These are phyloP conservation scores for Malbranchea cinnamomea DNA, from an alignment of 2,329 filamentous ascomycete genomes.

Conservation along the genomic window DNA sequence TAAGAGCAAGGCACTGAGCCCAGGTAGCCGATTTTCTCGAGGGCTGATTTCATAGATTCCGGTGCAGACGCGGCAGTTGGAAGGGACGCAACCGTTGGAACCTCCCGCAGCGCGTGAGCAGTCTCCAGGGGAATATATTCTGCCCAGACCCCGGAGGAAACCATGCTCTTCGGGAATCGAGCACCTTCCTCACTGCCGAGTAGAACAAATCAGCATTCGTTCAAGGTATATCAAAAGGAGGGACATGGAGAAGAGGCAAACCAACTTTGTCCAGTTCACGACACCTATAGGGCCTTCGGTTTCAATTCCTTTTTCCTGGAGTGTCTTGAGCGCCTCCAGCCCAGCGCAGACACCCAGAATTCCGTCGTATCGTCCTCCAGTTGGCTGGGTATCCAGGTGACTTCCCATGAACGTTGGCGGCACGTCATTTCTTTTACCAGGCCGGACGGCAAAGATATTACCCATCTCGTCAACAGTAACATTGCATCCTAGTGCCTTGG, in stretches of 20 bases:
- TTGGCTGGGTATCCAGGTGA: slow-evolving; percentile 37
- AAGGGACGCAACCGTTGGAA: slow-evolving; percentile 33
- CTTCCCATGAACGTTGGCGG: slow-evolving; percentile 37
- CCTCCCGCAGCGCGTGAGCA: slow-evolving; percentile 48
- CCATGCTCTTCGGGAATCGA: slow-evolving; percentile 61
- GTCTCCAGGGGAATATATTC: slow-evolving; percentile 47
- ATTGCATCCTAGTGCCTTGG: slow-evolving; percentile 48
- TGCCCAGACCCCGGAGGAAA: slow-evolving; percentile 63
- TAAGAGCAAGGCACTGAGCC: slow-evolving; percentile 43
- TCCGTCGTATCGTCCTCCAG: slow-evolving; percentile 34
- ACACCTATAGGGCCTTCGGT: slow-evolving; percentile 60
- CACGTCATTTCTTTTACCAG: slow-evolving; percentile 42
- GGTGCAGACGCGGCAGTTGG: slow-evolving; percentile 35
- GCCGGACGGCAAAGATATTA: slow-evolving; percentile 61
- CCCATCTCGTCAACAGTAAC: slow-evolving; percentile 61
- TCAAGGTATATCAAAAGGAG: no score
- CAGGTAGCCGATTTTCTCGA: slow-evolving; percentile 57
- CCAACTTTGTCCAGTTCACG: slow-evolving; percentile 62
- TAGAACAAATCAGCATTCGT: background rate
- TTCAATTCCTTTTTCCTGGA: slow-evolving; percentile 52
- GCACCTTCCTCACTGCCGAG: slow-evolving; percentile 59
- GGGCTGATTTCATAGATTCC: slow-evolving; percentile 51
- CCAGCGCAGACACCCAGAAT: slow-evolving; percentile 61
- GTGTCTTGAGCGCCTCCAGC: slow-evolving; percentile 53
- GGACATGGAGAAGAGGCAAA: background rate